phyloP scores from a whole-genome alignment of 768 basidiomycete genomes.

The Scleroderma bovista region DNA sequence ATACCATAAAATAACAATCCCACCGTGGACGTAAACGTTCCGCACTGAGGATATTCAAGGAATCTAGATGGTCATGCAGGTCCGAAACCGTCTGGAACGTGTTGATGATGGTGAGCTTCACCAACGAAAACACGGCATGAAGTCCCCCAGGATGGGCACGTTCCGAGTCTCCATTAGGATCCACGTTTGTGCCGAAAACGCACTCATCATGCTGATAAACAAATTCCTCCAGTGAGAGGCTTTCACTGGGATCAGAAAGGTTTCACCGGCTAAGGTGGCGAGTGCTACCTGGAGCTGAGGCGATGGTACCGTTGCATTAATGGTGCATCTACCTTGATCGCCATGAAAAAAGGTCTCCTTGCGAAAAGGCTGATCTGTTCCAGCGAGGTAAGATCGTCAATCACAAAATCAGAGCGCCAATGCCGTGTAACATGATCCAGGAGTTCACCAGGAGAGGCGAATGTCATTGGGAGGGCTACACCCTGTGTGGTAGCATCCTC shows the following conservation, averaged over 20 bases:
- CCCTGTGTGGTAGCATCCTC: too few relatives aligned
- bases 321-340: slow-evolving; percentile 81
- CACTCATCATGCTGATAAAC: slow-evolving; percentile 63
- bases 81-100: slow-evolving; percentile 48
- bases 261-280: not conserved
- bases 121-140: slow-evolving; percentile 36
- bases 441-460: slow-evolving; percentile 45
- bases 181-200: slow-evolving; percentile 46
- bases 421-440: slow-evolving; percentile 73
- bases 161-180: slow-evolving; percentile 13
- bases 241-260: slow-evolving; percentile 10
- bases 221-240: slow-evolving; percentile 65
- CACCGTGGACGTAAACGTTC: slow-evolving; percentile 83
- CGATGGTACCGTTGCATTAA: slow-evolving; percentile 63
- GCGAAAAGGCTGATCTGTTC: slow-evolving; percentile 61
- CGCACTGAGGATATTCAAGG: slow-evolving; percentile 60
- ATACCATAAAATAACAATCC: slow-evolving; percentile 97
- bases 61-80: slow-evolving; percentile 60
- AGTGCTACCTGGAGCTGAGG: slow-evolving; percentile 39
- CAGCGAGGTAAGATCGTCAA: slow-evolving; percentile 56
- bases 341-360: slow-evolving; percentile 86
- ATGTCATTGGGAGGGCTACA: slow-evolving; percentile 22
- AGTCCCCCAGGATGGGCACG: slow-evolving; percentile 6
- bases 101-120: slow-evolving; percentile 60
- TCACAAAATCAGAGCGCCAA: slow-evolving; percentile 81